Evolutionary conservation across 2,329 filamentous ascomycete species (phyloP).

Genomic region (Colletotrichum costaricense): DNA sequence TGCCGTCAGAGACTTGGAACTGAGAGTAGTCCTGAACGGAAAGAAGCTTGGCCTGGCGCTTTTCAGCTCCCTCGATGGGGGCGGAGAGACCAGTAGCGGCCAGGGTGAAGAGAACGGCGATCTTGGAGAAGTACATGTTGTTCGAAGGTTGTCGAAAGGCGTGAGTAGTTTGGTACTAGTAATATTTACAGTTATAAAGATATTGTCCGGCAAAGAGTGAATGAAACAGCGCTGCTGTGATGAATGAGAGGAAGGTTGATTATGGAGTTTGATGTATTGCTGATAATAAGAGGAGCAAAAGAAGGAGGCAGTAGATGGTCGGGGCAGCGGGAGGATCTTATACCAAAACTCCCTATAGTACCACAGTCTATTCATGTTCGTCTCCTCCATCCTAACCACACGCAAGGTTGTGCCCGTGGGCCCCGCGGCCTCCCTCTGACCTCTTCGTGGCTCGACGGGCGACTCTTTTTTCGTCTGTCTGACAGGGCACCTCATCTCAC

Average conservation of each 20-base stretch:
- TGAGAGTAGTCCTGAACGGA: constrained; percentile 32
- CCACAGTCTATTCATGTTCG: not conserved
- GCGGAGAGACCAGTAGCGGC: constrained; percentile 47
- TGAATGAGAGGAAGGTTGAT: constrained; percentile 15
- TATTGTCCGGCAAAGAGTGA: constrained; percentile 20
- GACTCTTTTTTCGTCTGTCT: not conserved
- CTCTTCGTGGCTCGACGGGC: not conserved
- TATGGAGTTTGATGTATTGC: constrained; percentile 18
- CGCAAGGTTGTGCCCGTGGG: not conserved
- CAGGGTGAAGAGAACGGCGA: constrained; percentile 49
- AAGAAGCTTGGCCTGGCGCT: constrained; percentile 37
- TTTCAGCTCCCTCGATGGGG: constrained; percentile 35
- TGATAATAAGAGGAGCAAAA: constrained; percentile 10
- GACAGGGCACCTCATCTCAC: constrained; percentile 22
- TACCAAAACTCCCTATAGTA: constrained; percentile 21
- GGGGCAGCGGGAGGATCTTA: constrained; percentile 32
- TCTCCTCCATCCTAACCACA: not conserved
- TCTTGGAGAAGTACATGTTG: constrained; percentile 53
- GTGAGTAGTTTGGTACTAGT: not conserved
- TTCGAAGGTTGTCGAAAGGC: constrained; percentile 11
- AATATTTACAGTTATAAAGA: constrained; percentile 25
- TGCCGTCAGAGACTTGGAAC: constrained; percentile 61
- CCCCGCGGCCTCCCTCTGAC: constrained; percentile 8
- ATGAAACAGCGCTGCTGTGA: constrained; percentile 28
- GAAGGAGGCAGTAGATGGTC: not conserved